Evolutionary conservation across 768 basidiomycete genomes (phyloP).

Genomic region (Tylopilus felleus): DNA sequence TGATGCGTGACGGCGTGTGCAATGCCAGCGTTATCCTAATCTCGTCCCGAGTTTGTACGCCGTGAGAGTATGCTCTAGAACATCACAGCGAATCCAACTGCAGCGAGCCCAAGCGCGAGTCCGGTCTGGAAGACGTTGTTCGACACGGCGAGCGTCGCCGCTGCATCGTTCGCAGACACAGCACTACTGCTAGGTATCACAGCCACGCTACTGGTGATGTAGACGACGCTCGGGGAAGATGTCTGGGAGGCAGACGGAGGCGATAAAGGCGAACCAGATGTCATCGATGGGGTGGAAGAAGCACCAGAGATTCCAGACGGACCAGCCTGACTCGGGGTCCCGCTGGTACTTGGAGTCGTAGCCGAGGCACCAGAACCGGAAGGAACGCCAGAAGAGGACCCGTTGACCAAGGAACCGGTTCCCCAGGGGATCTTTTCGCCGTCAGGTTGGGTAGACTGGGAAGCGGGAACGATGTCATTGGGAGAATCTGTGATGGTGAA

Average conservation of each 20-base stretch:
- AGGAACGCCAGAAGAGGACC: slow-evolving; percentile 31
- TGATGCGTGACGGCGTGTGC: not conserved
- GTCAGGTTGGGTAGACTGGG: slow-evolving; percentile 51
- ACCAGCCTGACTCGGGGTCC: slow-evolving; percentile 3
- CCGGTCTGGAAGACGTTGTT: slow-evolving; percentile 13
- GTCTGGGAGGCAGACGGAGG: not conserved
- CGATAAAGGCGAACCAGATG: not conserved
- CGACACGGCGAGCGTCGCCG: not conserved
- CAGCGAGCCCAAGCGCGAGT: slow-evolving; percentile 19
- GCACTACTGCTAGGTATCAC: not conserved
- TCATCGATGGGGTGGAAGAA: slow-evolving; percentile 1
- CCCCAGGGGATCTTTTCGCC: slow-evolving; percentile 62
- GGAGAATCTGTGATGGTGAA: slow-evolving; percentile 63
- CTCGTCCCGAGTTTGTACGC: not conserved
- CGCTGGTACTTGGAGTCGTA: not conserved
- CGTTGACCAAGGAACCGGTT: slow-evolving; percentile 48
- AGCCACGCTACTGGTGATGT: not conserved
- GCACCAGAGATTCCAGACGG: too few species aligned
- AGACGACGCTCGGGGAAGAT: not conserved
- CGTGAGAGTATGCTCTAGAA: slow-evolving; percentile 11
- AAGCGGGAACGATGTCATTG: slow-evolving; percentile 45
- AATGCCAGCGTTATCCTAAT: not conserved
- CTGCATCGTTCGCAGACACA: slow-evolving; percentile 8
- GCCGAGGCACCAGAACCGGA: not conserved
- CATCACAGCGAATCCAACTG: slow-evolving; percentile 14